Evolutionary conservation across 2,329 filamentous ascomycete species (phyloP), one percentile per base, ranked within the genome.

Genomic region (Cladophialophora bantiana): DNA sequence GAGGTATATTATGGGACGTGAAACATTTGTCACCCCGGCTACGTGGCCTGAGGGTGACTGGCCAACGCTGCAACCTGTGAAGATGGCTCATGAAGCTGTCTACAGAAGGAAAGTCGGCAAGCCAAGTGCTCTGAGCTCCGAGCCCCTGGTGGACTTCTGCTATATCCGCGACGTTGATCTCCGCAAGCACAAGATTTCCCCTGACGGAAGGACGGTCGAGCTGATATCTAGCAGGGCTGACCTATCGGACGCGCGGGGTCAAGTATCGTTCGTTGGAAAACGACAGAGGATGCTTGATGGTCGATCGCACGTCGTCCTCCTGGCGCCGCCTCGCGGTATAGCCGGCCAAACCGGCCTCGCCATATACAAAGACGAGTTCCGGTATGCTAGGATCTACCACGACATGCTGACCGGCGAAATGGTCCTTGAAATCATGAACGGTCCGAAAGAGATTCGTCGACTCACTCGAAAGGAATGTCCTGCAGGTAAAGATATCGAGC

Each of bases 11-110:
- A 73, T 78, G 73, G 77, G 77, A 7, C 66, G 77, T 5, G 77
- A 79, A 61, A 76, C 74, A 1, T 77, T 78, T 60, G 66, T 79
- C 18, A 75, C 73, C 2, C 62, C 64, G 1, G 75, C 66, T 0
- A 62, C 58, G 26, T 79, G 77, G 77, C 64, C 71, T 36, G 67
- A 72, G 54, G 76, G 62, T 63, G 69, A 68, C 12, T 74, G 70
- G 74, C 71, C 68, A 32, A 53, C 56, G 38, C 66, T 71, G 52
- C 61, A 67, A 7, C 66, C 56, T 6, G 61, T 71, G 48, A 65
- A 66, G 64, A 31, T 57, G 36, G 38, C n/a, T 31, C 59, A 52
- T 5, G 34, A 31, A 3, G 35, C 34, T 7, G 18, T 5, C 48
- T 26, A 48, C 12, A 2, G 18, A 20, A 4, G 40, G 32, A 18